Conservation (phyloP, 2,329 filamentous ascomycete species). For the Neopestalotiopsis sp. region DNA sequence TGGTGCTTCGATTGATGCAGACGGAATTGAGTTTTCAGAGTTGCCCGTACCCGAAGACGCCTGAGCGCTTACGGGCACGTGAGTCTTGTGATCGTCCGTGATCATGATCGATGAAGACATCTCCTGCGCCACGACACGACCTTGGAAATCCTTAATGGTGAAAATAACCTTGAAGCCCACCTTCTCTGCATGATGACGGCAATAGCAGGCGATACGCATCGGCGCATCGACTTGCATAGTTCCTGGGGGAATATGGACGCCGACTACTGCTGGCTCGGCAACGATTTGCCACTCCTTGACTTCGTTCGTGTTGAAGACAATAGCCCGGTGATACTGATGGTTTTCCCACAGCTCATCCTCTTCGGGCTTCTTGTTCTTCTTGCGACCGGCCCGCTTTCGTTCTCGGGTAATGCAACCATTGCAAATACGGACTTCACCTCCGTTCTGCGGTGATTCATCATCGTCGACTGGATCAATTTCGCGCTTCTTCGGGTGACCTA, state of each 20-base stretch:
- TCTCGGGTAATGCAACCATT: conserved; percentile 89
- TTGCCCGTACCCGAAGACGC: conserved; percentile 21
- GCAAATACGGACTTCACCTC: conserved; percentile 94
- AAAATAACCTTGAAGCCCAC: conserved; percentile 92
- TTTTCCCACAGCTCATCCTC: conserved; percentile 88
- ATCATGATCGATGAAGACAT: conserved; percentile 93
- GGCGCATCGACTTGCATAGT: conserved; percentile 82
- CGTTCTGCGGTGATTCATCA: conserved; percentile 77
- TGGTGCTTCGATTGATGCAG: conserved; percentile 19
- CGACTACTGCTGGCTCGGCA: conserved; percentile 53
- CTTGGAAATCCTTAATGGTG: conserved; percentile 83
- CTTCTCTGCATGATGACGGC: conserved; percentile 93
- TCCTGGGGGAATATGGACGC: conserved; percentile 45
- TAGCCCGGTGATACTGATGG: conserved; percentile 79
- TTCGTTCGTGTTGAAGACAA: conserved; percentile 91
- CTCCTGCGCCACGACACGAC: conserved; percentile 79
- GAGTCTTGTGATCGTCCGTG: conserved; percentile 96
- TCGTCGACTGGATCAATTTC: conserved; percentile 61
- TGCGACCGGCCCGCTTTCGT: conserved; percentile 86
- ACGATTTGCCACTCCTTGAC: conserved; percentile 79
- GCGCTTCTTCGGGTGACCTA: conserved; percentile 36
- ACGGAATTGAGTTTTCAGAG: conserved; percentile 9
- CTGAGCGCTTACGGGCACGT: conserved; percentile 44
- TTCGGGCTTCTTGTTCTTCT: conserved; percentile 91
- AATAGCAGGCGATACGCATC: conserved; percentile 98